phyloP scores from a whole-genome alignment of 1,284 basidiomycete genomes.

The Phaffia rhodozyma region DNA sequence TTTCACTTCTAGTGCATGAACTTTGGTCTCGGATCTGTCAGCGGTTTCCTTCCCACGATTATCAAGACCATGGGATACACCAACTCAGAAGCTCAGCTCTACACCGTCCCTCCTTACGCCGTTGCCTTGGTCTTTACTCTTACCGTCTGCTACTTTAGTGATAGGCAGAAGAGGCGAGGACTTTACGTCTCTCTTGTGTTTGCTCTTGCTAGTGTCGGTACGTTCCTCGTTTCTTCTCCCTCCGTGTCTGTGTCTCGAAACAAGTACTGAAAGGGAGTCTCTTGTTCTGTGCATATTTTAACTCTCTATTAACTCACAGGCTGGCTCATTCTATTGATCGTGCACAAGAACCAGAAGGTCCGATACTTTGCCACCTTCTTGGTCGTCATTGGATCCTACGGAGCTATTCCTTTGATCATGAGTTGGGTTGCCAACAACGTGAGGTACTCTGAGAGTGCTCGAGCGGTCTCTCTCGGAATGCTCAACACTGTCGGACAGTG shows the following conservation, averaged over 20 bases:
- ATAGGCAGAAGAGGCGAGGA: constrained; percentile 59
- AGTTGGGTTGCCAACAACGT: constrained; percentile 33
- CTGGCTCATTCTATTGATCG: constrained; percentile 35
- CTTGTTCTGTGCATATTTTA: not conserved
- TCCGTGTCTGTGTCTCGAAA: not conserved
- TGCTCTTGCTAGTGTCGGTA: constrained; percentile 25
- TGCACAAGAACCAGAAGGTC: constrained; percentile 19
- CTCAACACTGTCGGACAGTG: constrained; percentile 40
- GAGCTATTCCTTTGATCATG: constrained; percentile 29
- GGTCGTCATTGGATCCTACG: constrained; percentile 33
- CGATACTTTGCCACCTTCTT: constrained; percentile 37
- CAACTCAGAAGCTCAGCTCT: constrained; percentile 43
- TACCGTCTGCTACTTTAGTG: constrained; percentile 53
- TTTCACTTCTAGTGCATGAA: constrained; percentile 45
- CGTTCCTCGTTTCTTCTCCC: not conserved
- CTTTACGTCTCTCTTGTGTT: constrained; percentile 33
- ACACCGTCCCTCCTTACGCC: constrained; percentile 69
- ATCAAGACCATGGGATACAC: constrained; percentile 46
- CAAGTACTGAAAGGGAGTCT: not conserved
- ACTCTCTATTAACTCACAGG: constrained; percentile 18
- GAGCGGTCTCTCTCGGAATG: constrained; percentile 37
- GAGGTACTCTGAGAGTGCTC: constrained; percentile 33
- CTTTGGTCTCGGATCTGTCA: constrained; percentile 60
- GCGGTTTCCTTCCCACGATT: constrained; percentile 75
- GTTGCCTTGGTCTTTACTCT: constrained; percentile 56